Conservation (phyloP, 176 grass and related monocot species). For the Aegilops sharonensis region DNA sequence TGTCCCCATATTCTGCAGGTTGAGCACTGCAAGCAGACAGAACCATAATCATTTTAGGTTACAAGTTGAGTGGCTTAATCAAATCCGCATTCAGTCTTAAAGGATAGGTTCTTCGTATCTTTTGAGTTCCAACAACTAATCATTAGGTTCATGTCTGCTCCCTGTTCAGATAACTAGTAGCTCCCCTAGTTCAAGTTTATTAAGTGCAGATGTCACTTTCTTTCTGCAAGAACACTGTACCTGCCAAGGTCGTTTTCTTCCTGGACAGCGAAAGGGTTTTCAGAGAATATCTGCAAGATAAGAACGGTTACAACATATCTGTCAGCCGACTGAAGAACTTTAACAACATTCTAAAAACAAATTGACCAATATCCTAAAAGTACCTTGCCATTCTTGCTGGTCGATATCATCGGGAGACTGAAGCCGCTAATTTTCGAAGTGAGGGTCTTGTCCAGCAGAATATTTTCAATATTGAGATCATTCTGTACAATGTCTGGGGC, state of each 20-base stretch:
- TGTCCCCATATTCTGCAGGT: constrained; percentile 49
- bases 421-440: constrained; percentile 78
- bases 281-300: constrained; percentile 57
- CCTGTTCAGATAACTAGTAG: neutral
- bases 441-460: constrained; percentile 90
- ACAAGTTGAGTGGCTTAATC: neutral
- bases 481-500: constrained; percentile 67
- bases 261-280: constrained; percentile 48
- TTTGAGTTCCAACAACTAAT: constrained; percentile 12
- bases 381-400: constrained; percentile 80
- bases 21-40: constrained; percentile 30
- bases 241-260: constrained; percentile 55
- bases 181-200: neutral
- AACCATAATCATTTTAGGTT: constrained; percentile 1
- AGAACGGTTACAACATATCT: constrained; percentile 33
- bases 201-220: constrained; percentile 19
- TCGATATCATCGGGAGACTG: constrained; percentile 63
- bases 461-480: constrained; percentile 60
- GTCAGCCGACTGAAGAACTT: constrained; percentile 18
- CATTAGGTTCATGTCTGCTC: neutral
- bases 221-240: constrained; percentile 45
- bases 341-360: neutral
- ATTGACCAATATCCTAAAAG: constrained; percentile 12
- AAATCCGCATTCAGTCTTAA: neutral
- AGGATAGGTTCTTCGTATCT: neutral